Percentiles rank a stretch among this genome's conserved stretches.
phyloP scores from a whole-genome alignment of 202 grass and related monocot species.

The Zoysia matrella region DNA sequence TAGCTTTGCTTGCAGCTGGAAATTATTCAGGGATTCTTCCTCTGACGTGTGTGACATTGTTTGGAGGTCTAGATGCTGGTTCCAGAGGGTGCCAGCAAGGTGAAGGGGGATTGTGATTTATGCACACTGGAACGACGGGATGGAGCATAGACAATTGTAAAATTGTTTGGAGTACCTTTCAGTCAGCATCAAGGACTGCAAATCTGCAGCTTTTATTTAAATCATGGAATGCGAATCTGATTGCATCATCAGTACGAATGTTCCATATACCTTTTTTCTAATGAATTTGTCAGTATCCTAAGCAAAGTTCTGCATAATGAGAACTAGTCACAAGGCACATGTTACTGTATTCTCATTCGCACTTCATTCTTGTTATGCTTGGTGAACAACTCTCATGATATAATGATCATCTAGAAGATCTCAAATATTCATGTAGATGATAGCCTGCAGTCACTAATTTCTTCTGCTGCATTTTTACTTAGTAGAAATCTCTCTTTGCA shows the following conservation, averaged over 20 bases:
- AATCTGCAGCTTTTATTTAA: background rate
- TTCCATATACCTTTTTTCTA: slow-evolving; percentile 33
- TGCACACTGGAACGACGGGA: slow-evolving; percentile 37
- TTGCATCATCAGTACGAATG: slow-evolving; percentile 38
- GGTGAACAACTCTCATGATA: background rate
- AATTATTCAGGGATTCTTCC: slow-evolving; percentile 59
- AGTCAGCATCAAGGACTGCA: slow-evolving; percentile 55
- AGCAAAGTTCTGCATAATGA: background rate
- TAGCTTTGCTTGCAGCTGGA: slow-evolving; percentile 55
- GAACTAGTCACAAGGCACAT: slow-evolving; percentile 6
- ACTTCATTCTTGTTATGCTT: slow-evolving; percentile 1
- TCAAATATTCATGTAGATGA: background rate
- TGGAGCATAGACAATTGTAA: slow-evolving; percentile 27
- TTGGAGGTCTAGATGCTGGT: slow-evolving; percentile 30
- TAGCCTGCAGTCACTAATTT: background rate
- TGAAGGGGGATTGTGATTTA: slow-evolving; percentile 47
- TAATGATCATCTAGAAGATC: slow-evolving; percentile 14
- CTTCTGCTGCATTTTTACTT: slow-evolving; percentile 6
- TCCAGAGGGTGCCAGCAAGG: slow-evolving; percentile 40
- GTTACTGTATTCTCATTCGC: background rate
- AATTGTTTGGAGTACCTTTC: slow-evolving; percentile 39
- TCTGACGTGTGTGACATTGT: slow-evolving; percentile 64
- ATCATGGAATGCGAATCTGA: slow-evolving; percentile 26
- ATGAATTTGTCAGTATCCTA: slow-evolving; percentile 19
- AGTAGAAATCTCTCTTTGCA: slow-evolving; percentile 33